Evolutionary conservation across 805 yeast species (phyloP), one percentile per base, ranked within the genome.

Genomic region (Nakazawaea wyomingensis): DNA sequence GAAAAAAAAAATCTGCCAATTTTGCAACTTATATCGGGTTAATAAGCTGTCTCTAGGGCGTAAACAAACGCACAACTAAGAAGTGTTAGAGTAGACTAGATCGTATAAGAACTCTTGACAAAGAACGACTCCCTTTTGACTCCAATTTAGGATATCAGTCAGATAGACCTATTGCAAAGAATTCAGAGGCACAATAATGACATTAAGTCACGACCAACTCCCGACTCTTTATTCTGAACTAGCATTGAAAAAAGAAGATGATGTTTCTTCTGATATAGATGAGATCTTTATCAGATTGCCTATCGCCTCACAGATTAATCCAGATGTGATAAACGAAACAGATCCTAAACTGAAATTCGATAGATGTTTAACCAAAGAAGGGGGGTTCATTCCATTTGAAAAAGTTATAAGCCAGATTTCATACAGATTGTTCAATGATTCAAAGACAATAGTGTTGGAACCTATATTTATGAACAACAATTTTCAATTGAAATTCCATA

Each of bases 381-480:
- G 57, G 7, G 49, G 47, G 2, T 20, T 51, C n/a, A 31, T 47
- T 16, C 37, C 48, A 14, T 14, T 32, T 5, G 9, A 28, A n/a
- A 39, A 38, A 5, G 38, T 53, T 11, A 46, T 68, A 13, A 64
- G 61, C 20, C 51, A 51, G 10, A 44, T 69, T 26, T 44, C 69
- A 1, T 59, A 54, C 35, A 61, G 64, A 11, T 46, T 70, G 3
- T 49, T 62, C 28, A 57, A 58, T 29, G 67, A 65, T 41, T 48
- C 54, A 39, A 57, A 46, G 34, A 57, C 67, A 4, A 43, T 72
- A 9, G 50, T 49, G 2, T 56, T 74, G 27, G 56, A 65, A 9
- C 81, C 82, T 7, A 43, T 73, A 16, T 50, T 58, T 2, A 43
- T 69, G 16, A 57, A 63, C 40, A 65, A 69, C 35, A 48, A 64